Evolutionary conservation across 192 early-diverging fungal species (phyloP), one percentile per base, ranked within the genome.

Genomic region (Gaertneriomyces sp.): DNA sequence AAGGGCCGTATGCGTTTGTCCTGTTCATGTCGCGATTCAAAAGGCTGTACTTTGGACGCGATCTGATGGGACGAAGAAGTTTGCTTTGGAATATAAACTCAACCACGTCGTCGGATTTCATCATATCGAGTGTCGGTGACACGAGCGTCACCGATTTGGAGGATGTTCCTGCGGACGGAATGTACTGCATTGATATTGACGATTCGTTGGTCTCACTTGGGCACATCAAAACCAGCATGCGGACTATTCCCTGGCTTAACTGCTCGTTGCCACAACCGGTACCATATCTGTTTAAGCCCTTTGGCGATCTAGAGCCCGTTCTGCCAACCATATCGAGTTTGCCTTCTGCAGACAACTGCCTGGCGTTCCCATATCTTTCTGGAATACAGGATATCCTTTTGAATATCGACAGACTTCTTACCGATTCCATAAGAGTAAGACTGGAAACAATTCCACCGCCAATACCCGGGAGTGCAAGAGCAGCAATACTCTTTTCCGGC

Each of bases 401-500:
- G 25, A 33, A 33, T 33, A 33, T 33, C 25, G 25, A 33, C 25
- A 43, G 76, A 90, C 58, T 88, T 58, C 42, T 7, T 42, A 6
- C 40, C 16, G 6, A 58, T 33, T 33, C 14, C 52, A 14, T 53
- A 53, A 25, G 19, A 53, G 38, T 53, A 2, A 53, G 57, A 12
- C 20, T 60, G n/a, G 40, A 45, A 25, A 50, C 43, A 20, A 53
- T 43, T 49, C 71, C 55, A 14, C 9, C 65, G 39, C 49, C 71
- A 5, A 39, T 8, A 5, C 10, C 10, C 25, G 25, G 25, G 12
- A 58, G 68, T 11, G 79, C 89, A 33, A 75, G 89, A 20, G 76
- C 93, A 3, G 91, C 80, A 0, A 80, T 96, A 20, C 67, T 98
- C 47, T 98, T 98, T 63, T 96, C 94, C 2, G 95, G 95, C 20